phyloP scores from a whole-genome alignment of 2,329 filamentous ascomycete species.

The Cytospora leucostoma region DNA sequence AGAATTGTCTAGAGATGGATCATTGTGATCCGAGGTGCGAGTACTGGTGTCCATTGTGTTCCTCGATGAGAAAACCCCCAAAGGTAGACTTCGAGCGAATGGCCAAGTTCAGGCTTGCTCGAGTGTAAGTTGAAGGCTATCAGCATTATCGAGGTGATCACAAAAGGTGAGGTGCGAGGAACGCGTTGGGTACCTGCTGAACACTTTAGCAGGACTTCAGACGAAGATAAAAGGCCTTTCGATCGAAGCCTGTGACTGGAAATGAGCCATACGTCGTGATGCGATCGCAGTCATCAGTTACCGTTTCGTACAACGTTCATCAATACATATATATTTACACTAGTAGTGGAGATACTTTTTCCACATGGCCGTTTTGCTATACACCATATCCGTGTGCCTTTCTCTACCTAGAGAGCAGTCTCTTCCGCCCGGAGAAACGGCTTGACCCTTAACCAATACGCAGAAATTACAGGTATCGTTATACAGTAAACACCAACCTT shows the following conservation, averaged over 20 bases:
- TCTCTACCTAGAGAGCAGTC: background rate
- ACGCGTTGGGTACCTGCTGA: background rate
- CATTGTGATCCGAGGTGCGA: background rate
- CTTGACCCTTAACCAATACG: background rate
- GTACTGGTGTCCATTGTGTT: constrained; percentile 6
- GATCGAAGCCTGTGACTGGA: background rate
- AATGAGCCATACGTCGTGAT: background rate
- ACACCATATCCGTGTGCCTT: background rate
- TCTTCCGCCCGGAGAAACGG: background rate
- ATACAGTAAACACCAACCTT: background rate
- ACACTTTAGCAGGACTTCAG: background rate
- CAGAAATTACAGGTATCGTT: background rate
- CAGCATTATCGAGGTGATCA: background rate
- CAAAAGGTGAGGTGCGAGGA: background rate
- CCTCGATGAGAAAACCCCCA: background rate
- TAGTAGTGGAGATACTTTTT: constrained; percentile 2
- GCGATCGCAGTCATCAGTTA: background rate
- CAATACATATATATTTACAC: background rate
- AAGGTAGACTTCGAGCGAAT: background rate
- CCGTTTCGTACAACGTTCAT: background rate
- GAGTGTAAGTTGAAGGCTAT: background rate
- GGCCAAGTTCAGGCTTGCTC: background rate
- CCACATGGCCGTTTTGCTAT: background rate
- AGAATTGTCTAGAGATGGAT: background rate
- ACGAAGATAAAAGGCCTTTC: background rate